Evolutionary conservation across 164 flowering plant species (phyloP).

Genomic region (Tinospora cordifolia): DNA sequence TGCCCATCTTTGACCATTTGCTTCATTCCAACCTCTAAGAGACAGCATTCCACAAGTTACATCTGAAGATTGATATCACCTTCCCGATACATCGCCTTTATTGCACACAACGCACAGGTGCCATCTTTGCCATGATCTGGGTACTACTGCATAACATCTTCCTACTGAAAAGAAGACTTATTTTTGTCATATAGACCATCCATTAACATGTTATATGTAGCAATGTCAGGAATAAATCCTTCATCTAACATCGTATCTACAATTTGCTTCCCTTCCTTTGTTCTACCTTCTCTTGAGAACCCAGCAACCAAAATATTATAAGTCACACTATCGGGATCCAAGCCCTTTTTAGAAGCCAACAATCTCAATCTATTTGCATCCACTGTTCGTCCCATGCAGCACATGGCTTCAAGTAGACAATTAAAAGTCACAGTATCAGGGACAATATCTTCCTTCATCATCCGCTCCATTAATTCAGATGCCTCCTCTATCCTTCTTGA

Average conservation of each 20-base stretch:
- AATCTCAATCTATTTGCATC: slow-evolving; percentile 66
- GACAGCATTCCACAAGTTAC: background rate
- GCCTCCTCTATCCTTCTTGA: slow-evolving; percentile 38
- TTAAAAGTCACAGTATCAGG: slow-evolving; percentile 73
- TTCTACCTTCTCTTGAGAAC: slow-evolving; percentile 48
- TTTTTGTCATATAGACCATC: slow-evolving; percentile 28
- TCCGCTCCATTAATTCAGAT: slow-evolving; percentile 37
- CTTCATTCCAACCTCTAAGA: background rate
- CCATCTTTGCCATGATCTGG: background rate
- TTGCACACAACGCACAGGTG: background rate
- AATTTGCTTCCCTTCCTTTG: slow-evolving; percentile 54
- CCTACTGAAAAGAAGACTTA: slow-evolving; percentile 5
- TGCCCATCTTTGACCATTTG: too few species aligned
- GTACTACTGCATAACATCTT: background rate
- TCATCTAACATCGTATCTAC: slow-evolving; percentile 83
- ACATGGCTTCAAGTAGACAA: slow-evolving; percentile 53
- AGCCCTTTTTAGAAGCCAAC: slow-evolving; percentile 59
- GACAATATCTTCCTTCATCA: slow-evolving; percentile 50
- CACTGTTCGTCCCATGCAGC: slow-evolving; percentile 45
- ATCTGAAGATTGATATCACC: background rate
- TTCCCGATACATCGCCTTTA: background rate
- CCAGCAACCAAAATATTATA: slow-evolving; percentile 59
- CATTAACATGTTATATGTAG: slow-evolving; percentile 62
- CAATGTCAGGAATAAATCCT: slow-evolving; percentile 69
- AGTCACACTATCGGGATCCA: slow-evolving; percentile 47